Evolutionary conservation across 139 green algal genomes (phyloP).

Genomic region (Asterochloris sp.): DNA sequence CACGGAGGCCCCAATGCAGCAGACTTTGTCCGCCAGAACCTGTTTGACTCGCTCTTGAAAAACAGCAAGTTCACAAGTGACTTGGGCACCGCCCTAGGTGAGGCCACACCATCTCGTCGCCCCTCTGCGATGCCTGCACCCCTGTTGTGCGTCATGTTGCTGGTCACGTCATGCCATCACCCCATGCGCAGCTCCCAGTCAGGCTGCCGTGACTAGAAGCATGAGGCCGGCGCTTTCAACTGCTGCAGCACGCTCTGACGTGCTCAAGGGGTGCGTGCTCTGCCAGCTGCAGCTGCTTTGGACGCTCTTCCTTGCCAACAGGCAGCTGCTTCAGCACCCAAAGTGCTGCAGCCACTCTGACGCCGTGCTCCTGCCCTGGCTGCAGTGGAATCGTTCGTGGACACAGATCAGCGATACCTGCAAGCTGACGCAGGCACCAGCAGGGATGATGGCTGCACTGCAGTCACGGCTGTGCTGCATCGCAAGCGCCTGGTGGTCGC

Average conservation of each 20-base stretch:
- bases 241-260: no score
- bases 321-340: background rate
- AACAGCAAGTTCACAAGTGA: constrained; percentile 66
- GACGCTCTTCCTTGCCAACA: background rate
- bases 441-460: constrained; percentile 86
- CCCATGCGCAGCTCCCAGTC: background rate
- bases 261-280: background rate
- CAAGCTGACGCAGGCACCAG: constrained; percentile 45
- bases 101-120: background rate
- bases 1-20: constrained; percentile 86
- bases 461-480: constrained; percentile 74
- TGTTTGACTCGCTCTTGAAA: constrained; percentile 82
- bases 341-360: background rate
- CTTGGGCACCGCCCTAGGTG: constrained; percentile 50
- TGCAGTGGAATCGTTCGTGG: constrained; percentile 67
- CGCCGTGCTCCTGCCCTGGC: no score
- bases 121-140: background rate
- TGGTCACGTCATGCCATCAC: background rate
- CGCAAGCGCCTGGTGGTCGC: constrained; percentile 74
- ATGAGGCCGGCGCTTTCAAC: no score
- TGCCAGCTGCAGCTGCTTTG: background rate
- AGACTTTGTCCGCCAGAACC: constrained; percentile 75
- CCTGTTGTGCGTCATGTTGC: background rate
- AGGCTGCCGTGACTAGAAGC: no score
- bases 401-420: constrained; percentile 82